phyloP scores from a whole-genome alignment of 495 filamentous ascomycete genomes.

The Neurospora sp. region DNA sequence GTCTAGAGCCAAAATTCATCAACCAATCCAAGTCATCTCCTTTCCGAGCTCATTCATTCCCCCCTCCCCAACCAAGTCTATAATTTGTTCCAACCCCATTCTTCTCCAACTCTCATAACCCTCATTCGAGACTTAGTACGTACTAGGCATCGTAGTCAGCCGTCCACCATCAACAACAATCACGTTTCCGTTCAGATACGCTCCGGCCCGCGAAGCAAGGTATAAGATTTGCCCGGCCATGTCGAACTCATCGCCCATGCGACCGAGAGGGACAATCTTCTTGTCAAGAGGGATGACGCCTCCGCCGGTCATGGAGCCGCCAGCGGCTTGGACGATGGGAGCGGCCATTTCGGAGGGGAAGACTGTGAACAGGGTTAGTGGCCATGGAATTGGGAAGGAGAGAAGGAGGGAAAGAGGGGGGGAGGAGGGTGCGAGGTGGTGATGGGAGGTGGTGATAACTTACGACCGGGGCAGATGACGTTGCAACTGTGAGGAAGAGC shows the following conservation, averaged over 20 bases:
- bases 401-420: not conserved
- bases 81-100: too few relatives aligned
- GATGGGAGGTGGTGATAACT: constrained; percentile 17
- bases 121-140: constrained; percentile 27
- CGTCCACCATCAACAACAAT: constrained; percentile 53
- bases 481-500: constrained; percentile 34
- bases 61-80: too few relatives aligned
- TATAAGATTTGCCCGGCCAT: constrained; percentile 54
- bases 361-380: constrained; percentile 25
- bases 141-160: constrained; percentile 39
- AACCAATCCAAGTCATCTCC: too few relatives aligned
- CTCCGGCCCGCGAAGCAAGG: constrained; percentile 51
- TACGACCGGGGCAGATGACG: constrained; percentile 57
- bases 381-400: not conserved
- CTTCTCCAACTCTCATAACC: too few relatives aligned
- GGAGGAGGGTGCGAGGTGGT: not conserved
- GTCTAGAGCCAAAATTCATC: too few relatives aligned
- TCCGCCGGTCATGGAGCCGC: constrained; percentile 23
- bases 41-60: too few relatives aligned
- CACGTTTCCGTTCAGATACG: constrained; percentile 52
- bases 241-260: constrained; percentile 35
- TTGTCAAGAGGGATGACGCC: constrained; percentile 15
- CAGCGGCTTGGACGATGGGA: constrained; percentile 30
- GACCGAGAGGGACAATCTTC: constrained; percentile 19
- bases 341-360: constrained; percentile 57